Evolutionary conservation across 176 grass and related monocot species (phyloP).

Genomic region (Puccinellia tenuiflora): DNA sequence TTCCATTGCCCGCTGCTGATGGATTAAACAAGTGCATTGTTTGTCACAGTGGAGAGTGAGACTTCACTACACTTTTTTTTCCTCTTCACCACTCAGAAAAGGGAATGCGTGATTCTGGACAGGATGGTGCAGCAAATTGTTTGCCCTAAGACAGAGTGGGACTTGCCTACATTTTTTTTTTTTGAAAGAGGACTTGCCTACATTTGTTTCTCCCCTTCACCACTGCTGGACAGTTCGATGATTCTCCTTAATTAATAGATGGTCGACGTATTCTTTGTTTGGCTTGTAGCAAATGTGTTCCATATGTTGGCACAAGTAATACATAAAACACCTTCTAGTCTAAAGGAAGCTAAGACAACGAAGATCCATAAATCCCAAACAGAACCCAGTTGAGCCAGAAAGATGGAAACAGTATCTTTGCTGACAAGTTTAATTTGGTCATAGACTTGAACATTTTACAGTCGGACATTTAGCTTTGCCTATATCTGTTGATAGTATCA

Average conservation of each 20-base stretch:
- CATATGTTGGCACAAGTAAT: not conserved
- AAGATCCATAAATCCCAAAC: not conserved
- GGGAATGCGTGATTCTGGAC: not conserved
- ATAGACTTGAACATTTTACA: not conserved
- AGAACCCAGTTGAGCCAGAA: not conserved
- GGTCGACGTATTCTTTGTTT: not conserved
- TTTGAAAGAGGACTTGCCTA: not conserved
- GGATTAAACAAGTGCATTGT: too few species aligned
- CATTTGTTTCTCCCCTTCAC: not conserved
- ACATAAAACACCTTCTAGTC: not conserved
- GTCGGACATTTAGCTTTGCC: not conserved
- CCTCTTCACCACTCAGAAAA: not conserved
- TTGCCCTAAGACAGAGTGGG: not conserved
- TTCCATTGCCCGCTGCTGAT: too few species aligned
- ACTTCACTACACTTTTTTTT: too few species aligned
- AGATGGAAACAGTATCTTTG: not conserved
- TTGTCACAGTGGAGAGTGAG: too few species aligned
- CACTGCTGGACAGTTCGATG: not conserved
- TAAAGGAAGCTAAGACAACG: not conserved
- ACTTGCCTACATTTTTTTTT: not conserved
- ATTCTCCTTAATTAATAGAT: not conserved
- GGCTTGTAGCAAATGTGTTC: not conserved
- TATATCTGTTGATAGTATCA: not conserved
- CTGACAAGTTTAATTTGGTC: not conserved
- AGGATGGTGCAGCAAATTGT: not conserved